Percentiles rank a stretch among this genome's conserved stretches.
phyloP scores from a whole-genome alignment of 1,284 basidiomycete species.

The Trichosporon coremiiforme region DNA sequence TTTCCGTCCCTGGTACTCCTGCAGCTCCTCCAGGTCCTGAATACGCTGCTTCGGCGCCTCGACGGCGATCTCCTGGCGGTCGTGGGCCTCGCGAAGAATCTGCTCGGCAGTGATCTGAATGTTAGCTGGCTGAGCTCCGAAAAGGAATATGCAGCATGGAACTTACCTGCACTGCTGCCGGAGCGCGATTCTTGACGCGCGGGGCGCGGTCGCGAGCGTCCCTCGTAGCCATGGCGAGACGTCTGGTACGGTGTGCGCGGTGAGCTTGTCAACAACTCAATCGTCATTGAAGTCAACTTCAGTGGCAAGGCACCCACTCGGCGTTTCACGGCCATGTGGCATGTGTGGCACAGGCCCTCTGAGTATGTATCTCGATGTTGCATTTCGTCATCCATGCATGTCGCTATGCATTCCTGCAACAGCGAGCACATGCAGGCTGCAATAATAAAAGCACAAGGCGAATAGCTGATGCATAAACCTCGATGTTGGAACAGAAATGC shows the following conservation, averaged over 20 bases:
- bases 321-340: constrained; percentile 21
- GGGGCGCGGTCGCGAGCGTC: constrained; percentile 58
- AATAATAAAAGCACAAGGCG: background rate
- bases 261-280: constrained; percentile 20
- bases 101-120: constrained; percentile 93
- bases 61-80: constrained; percentile 88
- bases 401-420: background rate
- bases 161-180: constrained; percentile 81
- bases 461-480: background rate
- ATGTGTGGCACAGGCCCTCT: background rate
- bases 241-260: constrained; percentile 8
- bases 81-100: constrained; percentile 96
- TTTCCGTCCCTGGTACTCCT: constrained; percentile 93
- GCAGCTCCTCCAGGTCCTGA: constrained; percentile 95
- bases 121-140: constrained; percentile 6
- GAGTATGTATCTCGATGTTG: background rate
- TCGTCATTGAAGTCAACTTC: constrained; percentile 20
- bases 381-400: background rate
- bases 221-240: constrained; percentile 45
- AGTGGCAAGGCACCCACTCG: constrained; percentile 21
- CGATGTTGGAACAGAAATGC: constrained; percentile 15
- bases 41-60: constrained; percentile 90
- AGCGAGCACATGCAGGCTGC: too few species aligned
- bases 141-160: background rate
- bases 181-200: constrained; percentile 88